Evolutionary conservation across 2,329 filamentous ascomycete genomes (phyloP).

Genomic region (Hypoxylon sp.): DNA sequence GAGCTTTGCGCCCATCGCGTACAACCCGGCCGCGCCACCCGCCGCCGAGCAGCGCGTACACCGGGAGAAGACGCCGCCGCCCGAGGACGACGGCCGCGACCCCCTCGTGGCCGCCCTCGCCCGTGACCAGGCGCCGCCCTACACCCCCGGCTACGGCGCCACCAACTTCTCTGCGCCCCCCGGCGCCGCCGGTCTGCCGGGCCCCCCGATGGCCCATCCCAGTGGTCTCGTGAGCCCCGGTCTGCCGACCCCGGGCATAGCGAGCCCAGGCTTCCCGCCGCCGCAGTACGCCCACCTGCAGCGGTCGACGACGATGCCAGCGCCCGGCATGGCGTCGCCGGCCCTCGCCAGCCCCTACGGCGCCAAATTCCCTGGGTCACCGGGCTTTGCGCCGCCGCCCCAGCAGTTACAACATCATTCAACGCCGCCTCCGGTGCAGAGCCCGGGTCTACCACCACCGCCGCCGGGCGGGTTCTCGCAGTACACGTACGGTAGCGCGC

Average conservation of each 20-base stretch:
- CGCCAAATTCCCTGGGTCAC: slow-evolving; percentile 59
- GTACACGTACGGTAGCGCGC: slow-evolving; percentile 57
- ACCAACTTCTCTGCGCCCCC: slow-evolving; percentile 57
- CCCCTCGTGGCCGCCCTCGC: slow-evolving; percentile 69
- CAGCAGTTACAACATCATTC: slow-evolving; percentile 45
- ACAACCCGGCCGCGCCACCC: slow-evolving; percentile 82
- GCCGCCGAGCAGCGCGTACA: slow-evolving; percentile 78
- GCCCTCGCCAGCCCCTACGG: slow-evolving; percentile 59
- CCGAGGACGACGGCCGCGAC: slow-evolving; percentile 72
- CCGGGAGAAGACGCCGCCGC: slow-evolving; percentile 82
- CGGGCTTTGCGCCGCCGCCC: slow-evolving; percentile 54
- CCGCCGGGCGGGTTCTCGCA: slow-evolving; percentile 68
- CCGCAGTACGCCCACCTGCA: slow-evolving; percentile 59
- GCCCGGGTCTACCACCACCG: slow-evolving; percentile 54
- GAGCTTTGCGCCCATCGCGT: slow-evolving; percentile 73
- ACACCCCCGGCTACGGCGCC: slow-evolving; percentile 61
- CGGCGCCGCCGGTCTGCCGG: slow-evolving; percentile 55
- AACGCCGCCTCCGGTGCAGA: slow-evolving; percentile 51
- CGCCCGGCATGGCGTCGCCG: slow-evolving; percentile 54
- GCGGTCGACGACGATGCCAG: slow-evolving; percentile 64
- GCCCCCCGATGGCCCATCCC: slow-evolving; percentile 46
- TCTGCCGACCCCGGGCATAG: slow-evolving; percentile 55
- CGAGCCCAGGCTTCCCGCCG: slow-evolving; percentile 57
- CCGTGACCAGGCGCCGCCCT: slow-evolving; percentile 66
- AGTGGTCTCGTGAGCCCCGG: slow-evolving; percentile 44